phyloP scores from a whole-genome alignment of 495 filamentous ascomycete genomes.

The Hapsidospora chrysogenum region DNA sequence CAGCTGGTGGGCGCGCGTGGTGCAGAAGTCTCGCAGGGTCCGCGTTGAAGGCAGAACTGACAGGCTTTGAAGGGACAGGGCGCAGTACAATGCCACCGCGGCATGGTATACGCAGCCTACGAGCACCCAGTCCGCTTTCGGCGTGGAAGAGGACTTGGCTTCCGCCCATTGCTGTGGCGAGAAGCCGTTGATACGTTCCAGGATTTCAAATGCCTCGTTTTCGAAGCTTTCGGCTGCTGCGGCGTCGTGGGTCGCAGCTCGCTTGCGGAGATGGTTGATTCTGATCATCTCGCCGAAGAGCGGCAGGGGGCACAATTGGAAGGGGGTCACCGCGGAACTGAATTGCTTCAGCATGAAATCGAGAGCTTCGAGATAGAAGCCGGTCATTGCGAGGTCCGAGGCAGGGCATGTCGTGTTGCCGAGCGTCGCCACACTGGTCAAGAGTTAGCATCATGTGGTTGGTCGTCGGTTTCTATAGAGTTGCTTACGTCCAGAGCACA shows the following conservation, averaged over 20 bases:
- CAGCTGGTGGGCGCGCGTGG: constrained; percentile 4
- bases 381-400: constrained; percentile 7
- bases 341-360: constrained; percentile 6
- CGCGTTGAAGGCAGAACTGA: constrained; percentile 8
- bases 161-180: constrained; percentile 11
- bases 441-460: background rate
- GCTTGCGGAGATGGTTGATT: constrained; percentile 10
- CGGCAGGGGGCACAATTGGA: constrained; percentile 9
- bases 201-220: constrained; percentile 5
- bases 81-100: constrained; percentile 16
- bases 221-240: background rate
- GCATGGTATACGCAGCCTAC: constrained; percentile 11
- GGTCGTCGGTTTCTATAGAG: background rate
- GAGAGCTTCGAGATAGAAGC: constrained; percentile 6
- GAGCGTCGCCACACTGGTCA: constrained; percentile 10
- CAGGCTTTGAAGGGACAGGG: constrained; percentile 12
- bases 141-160: constrained; percentile 8
- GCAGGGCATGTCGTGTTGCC: constrained; percentile 16
- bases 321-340: constrained; percentile 2
- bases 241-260: background rate
- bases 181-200: constrained; percentile 10
- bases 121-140: constrained; percentile 13
- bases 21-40: constrained; percentile 3
- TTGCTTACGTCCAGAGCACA: constrained; percentile 9
- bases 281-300: constrained; percentile 12